phyloP scores from a whole-genome alignment of 768 basidiomycete species.

The Hirschioporus abietinus region DNA sequence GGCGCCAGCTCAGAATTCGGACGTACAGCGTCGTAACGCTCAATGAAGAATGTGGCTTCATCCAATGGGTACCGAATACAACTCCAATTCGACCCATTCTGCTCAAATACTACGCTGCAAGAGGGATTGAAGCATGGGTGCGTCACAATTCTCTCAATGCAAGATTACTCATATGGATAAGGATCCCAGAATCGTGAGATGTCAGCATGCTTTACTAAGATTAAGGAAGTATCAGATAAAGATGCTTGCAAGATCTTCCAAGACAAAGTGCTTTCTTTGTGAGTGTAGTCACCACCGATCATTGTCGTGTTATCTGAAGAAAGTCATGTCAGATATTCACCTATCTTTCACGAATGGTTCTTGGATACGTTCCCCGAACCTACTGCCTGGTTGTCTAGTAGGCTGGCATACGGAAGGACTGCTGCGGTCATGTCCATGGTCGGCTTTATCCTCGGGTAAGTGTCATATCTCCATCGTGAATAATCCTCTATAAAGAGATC shows the following conservation, averaged over 20 bases:
- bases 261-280: slow-evolving; percentile 54
- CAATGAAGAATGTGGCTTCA: slow-evolving; percentile 95
- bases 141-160: slow-evolving; percentile 17
- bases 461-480: background rate
- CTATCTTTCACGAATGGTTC: slow-evolving; percentile 98
- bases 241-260: slow-evolving; percentile 48
- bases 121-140: slow-evolving; percentile 44
- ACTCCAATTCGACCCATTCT: slow-evolving; percentile 76
- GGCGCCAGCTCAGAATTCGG: slow-evolving; percentile 83
- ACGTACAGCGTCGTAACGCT: slow-evolving; percentile 98
- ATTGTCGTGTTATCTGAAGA: background rate
- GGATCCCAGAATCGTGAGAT: slow-evolving; percentile 33
- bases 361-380: slow-evolving; percentile 96
- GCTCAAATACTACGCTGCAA: slow-evolving; percentile 56
- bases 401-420: slow-evolving; percentile 82
- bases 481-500: background rate
- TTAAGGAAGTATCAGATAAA: slow-evolving; percentile 46
- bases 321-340: slow-evolving; percentile 49
- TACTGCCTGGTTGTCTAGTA: slow-evolving; percentile 85
- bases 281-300: slow-evolving; percentile 18
- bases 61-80: slow-evolving; percentile 98
- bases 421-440: slow-evolving; percentile 99
- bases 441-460: slow-evolving; percentile 91
- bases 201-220: slow-evolving; percentile 42
- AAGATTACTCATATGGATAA: background rate